These are phyloP conservation scores for Eucalyptus paniculata DNA, from an alignment of 345 rosid species.

Conservation along the genomic window DNA sequence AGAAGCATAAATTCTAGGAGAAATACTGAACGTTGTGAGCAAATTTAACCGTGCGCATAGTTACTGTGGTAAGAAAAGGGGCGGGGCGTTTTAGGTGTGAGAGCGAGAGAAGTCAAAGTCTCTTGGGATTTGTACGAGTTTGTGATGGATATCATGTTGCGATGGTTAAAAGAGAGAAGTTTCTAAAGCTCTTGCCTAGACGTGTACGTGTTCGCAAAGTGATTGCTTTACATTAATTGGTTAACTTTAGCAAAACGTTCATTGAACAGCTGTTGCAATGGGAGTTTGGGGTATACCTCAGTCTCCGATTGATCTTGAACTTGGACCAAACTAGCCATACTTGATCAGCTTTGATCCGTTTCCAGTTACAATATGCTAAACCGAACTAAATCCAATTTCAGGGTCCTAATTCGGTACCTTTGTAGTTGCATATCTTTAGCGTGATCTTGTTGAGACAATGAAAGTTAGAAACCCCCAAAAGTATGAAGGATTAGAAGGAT, in stretches of 20 bases:
- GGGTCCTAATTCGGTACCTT: background rate
- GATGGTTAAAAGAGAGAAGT: background rate
- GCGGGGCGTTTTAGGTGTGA: background rate
- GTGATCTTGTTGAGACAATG: background rate
- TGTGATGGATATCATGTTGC: background rate
- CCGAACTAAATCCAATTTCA: background rate
- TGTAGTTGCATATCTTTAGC: background rate
- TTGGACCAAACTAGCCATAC: rapidly evolving
- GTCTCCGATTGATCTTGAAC: background rate
- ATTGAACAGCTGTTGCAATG: background rate
- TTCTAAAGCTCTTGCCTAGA: background rate
- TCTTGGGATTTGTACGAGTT: background rate
- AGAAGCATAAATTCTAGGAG: background rate
- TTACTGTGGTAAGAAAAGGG: background rate
- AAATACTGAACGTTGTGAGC: background rate
- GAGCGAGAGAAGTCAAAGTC: background rate
- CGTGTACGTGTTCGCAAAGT: background rate
- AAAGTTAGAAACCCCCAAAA: background rate
- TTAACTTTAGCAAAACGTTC: background rate
- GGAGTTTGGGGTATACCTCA: background rate
- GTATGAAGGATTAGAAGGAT: background rate
- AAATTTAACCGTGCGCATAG: background rate
- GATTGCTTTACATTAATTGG: background rate
- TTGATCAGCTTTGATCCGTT: rapidly evolving
- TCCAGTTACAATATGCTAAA: background rate